A percentile compares a stretch with the other conserved stretches of the same genome.
These are phyloP conservation scores for Scytalidium sp. DNA, from an alignment of 2,329 filamentous ascomycete genomes.

Conservation along the genomic window DNA sequence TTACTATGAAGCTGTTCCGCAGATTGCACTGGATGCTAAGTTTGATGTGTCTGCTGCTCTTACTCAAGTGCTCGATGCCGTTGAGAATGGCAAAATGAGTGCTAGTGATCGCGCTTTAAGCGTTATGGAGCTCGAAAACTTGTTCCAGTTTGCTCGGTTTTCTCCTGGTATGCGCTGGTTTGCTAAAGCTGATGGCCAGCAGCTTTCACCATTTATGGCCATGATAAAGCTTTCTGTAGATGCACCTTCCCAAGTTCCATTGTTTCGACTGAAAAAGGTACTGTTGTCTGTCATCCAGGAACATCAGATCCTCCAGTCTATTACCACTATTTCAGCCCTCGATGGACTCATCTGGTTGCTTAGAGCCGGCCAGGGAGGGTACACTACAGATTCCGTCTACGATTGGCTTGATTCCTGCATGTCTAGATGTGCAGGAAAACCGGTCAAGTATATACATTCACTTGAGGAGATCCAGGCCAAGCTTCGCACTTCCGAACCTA, in stretches of 20 bases:
- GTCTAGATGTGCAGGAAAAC: conserved; percentile 69
- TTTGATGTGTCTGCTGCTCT: conserved; percentile 84
- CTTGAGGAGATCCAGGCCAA: conserved; percentile 49
- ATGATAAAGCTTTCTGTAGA: conserved; percentile 59
- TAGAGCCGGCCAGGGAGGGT: conserved; percentile 22
- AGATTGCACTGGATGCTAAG: conserved; percentile 75
- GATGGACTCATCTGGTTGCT: conserved; percentile 41
- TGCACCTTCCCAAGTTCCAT: conserved; percentile 44
- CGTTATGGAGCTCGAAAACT: conserved; percentile 74
- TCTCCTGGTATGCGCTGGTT: conserved; percentile 92
- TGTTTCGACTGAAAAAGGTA: conserved; percentile 50
- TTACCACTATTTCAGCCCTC: conserved; percentile 40
- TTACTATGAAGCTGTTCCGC: conserved; percentile 83
- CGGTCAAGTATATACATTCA: conserved; percentile 80
- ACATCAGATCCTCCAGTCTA: conserved; percentile 59
- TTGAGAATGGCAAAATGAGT: conserved; percentile 45
- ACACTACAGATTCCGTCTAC: conserved; percentile 49
- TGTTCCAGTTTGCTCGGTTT: conserved; percentile 75
- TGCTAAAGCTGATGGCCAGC: conserved; percentile 64
- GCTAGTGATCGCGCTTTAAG: conserved; percentile 53
- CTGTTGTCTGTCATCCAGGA: conserved; percentile 61
- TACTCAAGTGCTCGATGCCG: conserved; percentile 60
- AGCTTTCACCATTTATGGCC: conserved; percentile 67
- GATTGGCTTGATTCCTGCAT: conserved; percentile 81
- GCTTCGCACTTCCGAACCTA: conserved; percentile 25